Percentiles rank a stretch among this genome's conserved stretches.
Conservation (phyloP, 2,329 filamentous ascomycete genomes). For the Colletotrichum truncatum region DNA sequence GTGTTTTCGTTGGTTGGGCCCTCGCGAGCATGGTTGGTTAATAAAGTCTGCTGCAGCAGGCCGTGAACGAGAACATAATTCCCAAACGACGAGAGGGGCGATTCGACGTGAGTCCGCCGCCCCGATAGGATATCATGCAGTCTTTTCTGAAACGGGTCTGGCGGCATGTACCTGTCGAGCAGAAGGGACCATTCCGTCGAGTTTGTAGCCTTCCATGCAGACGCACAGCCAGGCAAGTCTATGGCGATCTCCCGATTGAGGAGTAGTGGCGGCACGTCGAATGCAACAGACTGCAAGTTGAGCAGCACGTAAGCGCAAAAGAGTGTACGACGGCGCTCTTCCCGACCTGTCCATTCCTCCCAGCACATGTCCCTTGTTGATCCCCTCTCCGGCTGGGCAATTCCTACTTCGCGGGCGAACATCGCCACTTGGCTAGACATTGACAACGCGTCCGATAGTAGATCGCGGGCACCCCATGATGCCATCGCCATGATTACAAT, state of each 20-base stretch:
- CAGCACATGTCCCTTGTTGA: no score
- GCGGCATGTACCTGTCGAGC: constrained; percentile 29
- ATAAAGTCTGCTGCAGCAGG: constrained; percentile 62
- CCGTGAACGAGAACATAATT: constrained; percentile 64
- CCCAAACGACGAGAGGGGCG: constrained; percentile 55
- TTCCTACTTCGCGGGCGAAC: constrained; percentile 62
- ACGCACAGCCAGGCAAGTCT: constrained; percentile 61
- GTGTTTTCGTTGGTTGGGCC: no score
- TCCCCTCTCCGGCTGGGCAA: constrained; percentile 34
- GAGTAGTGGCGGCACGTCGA: constrained; percentile 67
- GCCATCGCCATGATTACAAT: constrained; percentile 65
- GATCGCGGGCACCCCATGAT: constrained; percentile 67
- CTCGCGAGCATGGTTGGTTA: no score
- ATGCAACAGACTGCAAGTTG: constrained; percentile 69
- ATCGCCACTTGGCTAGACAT: constrained; percentile 65
- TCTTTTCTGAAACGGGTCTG: constrained; percentile 41
- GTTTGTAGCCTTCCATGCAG: constrained; percentile 63
- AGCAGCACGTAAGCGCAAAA: constrained; percentile 61
- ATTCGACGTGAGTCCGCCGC: constrained; percentile 14
- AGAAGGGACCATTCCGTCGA: constrained; percentile 57
- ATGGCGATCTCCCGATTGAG: constrained; percentile 63
- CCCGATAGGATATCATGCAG: constrained; percentile 40
- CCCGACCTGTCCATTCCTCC: constrained; percentile 57
- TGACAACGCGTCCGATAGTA: constrained; percentile 64
- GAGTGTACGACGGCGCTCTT: constrained; percentile 26